phyloP scores from a whole-genome alignment of 768 basidiomycete species.

The Dioszegia aurantiaca region DNA sequence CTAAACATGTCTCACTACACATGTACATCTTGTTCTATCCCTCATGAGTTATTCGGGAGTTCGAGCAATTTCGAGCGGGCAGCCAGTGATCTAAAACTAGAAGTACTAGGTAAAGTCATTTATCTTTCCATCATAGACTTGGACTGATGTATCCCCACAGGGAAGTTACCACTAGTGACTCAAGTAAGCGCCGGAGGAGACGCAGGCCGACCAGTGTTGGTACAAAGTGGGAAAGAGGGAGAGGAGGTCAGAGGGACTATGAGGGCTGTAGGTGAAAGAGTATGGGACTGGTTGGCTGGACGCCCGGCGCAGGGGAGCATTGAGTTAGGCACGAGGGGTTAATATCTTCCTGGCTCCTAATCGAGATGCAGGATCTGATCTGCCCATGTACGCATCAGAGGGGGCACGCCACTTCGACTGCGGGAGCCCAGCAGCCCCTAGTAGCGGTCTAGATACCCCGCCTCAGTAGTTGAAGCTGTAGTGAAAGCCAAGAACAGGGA shows the following conservation, averaged over 20 bases:
- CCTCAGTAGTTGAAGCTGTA: too few species aligned
- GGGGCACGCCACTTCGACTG: too few species aligned
- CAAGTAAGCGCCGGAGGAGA: conserved; percentile 73
- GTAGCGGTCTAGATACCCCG: too few species aligned
- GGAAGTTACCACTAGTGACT: conserved; percentile 72
- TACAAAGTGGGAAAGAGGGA: conserved; percentile 32
- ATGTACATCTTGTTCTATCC: conserved; percentile 67
- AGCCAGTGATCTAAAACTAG: conserved; percentile 60
- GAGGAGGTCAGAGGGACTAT: conserved; percentile 42
- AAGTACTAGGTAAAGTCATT: conserved; percentile 60
- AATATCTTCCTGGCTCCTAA: not conserved
- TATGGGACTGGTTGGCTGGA: conserved; percentile 38
- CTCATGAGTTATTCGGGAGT: conserved; percentile 69
- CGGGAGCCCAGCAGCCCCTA: too few species aligned
- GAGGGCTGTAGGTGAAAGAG: conserved; percentile 31
- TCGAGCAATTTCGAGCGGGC: conserved; percentile 64
- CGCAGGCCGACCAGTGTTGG: conserved; percentile 57
- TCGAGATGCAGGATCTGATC: too few species aligned
- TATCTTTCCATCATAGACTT: too few species aligned
- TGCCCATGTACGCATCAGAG: too few species aligned
- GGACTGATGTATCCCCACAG: too few species aligned
- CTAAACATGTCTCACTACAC: conserved; percentile 85
- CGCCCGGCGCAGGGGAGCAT: not conserved
- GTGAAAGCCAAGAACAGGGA: too few species aligned
- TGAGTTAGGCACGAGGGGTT: conserved; percentile 23